Conservation (phyloP, 495 filamentous ascomycete species). For the Penicilliopsis zonata region DNA sequence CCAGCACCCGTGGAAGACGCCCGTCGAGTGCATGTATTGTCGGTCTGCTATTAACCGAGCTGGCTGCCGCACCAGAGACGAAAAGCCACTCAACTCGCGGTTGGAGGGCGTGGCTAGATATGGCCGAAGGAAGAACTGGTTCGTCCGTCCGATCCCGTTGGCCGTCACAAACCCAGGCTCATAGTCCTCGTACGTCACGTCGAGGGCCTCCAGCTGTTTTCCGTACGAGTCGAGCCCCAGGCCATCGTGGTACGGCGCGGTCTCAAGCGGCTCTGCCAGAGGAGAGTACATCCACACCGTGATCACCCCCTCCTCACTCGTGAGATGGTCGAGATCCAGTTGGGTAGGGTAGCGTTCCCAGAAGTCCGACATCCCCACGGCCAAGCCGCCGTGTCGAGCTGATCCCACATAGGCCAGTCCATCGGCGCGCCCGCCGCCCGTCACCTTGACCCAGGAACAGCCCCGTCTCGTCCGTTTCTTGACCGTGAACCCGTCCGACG, state of each 20-base stretch:
- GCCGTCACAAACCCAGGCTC: slow-evolving; percentile 34
- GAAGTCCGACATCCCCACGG: slow-evolving; percentile 34
- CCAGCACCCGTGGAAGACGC: slow-evolving; percentile 33
- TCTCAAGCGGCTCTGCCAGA: slow-evolving; percentile 31
- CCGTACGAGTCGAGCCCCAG: slow-evolving; percentile 31
- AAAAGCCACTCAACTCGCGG: slow-evolving; percentile 17
- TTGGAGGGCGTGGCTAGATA: slow-evolving; percentile 27
- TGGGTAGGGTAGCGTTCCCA: slow-evolving; percentile 39
- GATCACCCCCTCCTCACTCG: slow-evolving; percentile 21
- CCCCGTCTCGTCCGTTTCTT: slow-evolving; percentile 37
- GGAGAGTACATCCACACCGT: slow-evolving; percentile 41
- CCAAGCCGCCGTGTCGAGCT: slow-evolving; percentile 38
- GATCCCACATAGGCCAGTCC: slow-evolving; percentile 36
- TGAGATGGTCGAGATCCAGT: slow-evolving; percentile 28
- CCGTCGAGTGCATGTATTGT: slow-evolving; percentile 25
- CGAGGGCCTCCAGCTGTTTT: slow-evolving; percentile 34
- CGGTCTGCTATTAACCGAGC: slow-evolving; percentile 24
- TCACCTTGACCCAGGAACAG: slow-evolving; percentile 37
- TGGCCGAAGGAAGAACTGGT: slow-evolving; percentile 29
- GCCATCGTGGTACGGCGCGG: slow-evolving; percentile 36
- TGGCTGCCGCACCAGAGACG: slow-evolving; percentile 18
- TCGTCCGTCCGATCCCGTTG: slow-evolving; percentile 35
- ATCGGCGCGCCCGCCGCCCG: slow-evolving; percentile 29
- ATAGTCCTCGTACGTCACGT: slow-evolving; percentile 44
- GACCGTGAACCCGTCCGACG: slow-evolving; percentile 36